These are phyloP conservation scores for Didymella pomorum DNA, from an alignment of 2,329 filamentous ascomycete genomes.

Conservation along the genomic window DNA sequence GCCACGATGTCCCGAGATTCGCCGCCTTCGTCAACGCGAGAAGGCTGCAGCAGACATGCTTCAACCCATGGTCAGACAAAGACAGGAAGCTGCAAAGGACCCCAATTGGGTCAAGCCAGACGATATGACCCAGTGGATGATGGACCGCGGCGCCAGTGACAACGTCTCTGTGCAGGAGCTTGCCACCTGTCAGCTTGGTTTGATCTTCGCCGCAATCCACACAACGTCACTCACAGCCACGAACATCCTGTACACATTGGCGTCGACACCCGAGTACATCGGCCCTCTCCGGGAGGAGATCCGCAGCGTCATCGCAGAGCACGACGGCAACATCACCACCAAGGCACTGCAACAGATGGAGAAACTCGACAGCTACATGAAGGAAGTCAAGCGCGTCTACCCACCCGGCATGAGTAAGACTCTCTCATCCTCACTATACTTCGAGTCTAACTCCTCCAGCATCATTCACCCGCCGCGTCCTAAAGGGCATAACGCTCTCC, in stretches of 20 bases:
- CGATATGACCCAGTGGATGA: conserved; percentile 51
- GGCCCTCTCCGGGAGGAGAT: conserved; percentile 54
- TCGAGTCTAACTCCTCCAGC: conserved; percentile 23
- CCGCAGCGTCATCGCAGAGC: conserved; percentile 49
- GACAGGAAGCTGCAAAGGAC: conserved; percentile 35
- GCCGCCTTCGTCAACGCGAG: conserved; percentile 31
- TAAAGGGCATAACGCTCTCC: conserved; percentile 61
- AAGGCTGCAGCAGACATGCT: conserved; percentile 26
- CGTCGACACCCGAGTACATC: conserved; percentile 51
- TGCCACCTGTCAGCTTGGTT: conserved; percentile 28
- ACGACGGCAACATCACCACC: conserved; percentile 40
- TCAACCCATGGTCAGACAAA: conserved; percentile 36
- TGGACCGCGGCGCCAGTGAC: conserved; percentile 34
- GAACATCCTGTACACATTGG: conserved; percentile 44
- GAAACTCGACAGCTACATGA: conserved; percentile 51
- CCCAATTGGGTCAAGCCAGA: conserved; percentile 45
- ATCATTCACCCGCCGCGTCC: conserved; percentile 61
- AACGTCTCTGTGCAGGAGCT: conserved; percentile 5
- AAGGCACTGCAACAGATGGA: conserved; percentile 45
- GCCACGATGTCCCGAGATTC: conserved; percentile 36
- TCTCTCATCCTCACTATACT: neutral
- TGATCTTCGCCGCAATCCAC: conserved; percentile 46
- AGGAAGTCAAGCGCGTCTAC: conserved; percentile 42
- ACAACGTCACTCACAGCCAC: conserved; percentile 40
- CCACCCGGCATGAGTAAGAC: conserved; percentile 35